These are phyloP conservation scores for Solanum chmielewskii DNA, from an alignment of 257 asterid genomes.

Conservation along the genomic window DNA sequence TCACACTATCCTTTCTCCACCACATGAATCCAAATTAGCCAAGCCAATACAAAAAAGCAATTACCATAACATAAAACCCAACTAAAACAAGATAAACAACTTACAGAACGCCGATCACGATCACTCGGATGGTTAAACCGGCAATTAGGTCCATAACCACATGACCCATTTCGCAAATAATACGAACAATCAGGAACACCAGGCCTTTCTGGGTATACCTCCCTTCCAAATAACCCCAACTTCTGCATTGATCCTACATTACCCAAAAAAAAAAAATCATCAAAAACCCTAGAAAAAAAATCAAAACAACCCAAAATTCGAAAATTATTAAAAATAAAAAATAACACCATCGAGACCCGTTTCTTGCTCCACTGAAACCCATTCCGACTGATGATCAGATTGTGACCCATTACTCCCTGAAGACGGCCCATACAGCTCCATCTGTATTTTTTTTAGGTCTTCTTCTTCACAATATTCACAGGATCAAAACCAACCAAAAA, in stretches of 20 bases:
- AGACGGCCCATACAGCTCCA: constrained; percentile 47
- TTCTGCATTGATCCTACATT: constrained; percentile 51
- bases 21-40: neutral
- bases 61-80: neutral
- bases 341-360: constrained; percentile 41
- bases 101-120: constrained; percentile 38
- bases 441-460: neutral
- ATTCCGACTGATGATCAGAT: constrained; percentile 31
- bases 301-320: neutral
- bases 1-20: neutral
- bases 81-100: constrained; percentile 2
- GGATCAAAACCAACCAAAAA: constrained; percentile 1
- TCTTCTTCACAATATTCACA: neutral
- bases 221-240: constrained; percentile 42
- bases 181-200: constrained; percentile 64
- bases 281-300: neutral
- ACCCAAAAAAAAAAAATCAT: neutral
- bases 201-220: constrained; percentile 66
- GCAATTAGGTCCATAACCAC: constrained; percentile 79
- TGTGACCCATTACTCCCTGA: constrained; percentile 18
- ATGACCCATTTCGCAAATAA: constrained; percentile 67
- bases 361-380: constrained; percentile 26
- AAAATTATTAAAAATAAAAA: neutral
- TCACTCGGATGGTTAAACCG: constrained; percentile 78
- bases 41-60: neutral